phyloP scores from a whole-genome alignment of 345 rosid species.

The Clausena lansium region DNA sequence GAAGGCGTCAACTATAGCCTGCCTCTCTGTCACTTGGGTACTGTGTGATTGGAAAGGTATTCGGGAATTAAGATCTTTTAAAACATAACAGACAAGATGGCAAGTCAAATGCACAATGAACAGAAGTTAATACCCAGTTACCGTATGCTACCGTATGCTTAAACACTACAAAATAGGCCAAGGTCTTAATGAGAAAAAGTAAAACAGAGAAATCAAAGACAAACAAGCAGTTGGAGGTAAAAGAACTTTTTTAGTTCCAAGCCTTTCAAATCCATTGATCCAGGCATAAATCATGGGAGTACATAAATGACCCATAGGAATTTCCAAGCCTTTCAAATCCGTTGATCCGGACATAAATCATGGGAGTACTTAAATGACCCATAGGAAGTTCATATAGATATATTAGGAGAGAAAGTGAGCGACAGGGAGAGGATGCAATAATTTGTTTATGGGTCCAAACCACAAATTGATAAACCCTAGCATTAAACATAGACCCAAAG shows the following conservation, averaged over 20 bases:
- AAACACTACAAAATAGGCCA: background rate
- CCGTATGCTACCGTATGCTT: background rate
- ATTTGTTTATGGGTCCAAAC: background rate
- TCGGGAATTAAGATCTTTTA: background rate
- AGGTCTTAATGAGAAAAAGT: background rate
- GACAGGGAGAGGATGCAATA: background rate
- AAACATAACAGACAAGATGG: background rate
- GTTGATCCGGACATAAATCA: background rate
- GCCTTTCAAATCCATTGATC: background rate
- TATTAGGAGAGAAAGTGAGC: background rate
- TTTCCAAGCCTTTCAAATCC: too few relatives aligned
- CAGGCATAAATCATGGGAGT: background rate
- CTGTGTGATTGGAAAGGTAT: constrained; percentile 41
- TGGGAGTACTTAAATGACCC: background rate
- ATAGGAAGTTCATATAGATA: background rate
- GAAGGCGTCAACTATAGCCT: constrained; percentile 83
- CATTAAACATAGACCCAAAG: background rate
- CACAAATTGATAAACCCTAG: background rate
- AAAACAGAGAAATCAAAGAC: background rate
- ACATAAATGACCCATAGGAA: background rate
- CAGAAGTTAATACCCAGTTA: background rate
- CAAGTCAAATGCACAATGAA: background rate
- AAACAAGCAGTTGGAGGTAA: background rate
- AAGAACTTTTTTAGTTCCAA: background rate
- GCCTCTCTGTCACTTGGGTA: constrained; percentile 88